Base-by-base conservation (phyloP, 139 green algal species). In the Marvania coccoides region DNA sequence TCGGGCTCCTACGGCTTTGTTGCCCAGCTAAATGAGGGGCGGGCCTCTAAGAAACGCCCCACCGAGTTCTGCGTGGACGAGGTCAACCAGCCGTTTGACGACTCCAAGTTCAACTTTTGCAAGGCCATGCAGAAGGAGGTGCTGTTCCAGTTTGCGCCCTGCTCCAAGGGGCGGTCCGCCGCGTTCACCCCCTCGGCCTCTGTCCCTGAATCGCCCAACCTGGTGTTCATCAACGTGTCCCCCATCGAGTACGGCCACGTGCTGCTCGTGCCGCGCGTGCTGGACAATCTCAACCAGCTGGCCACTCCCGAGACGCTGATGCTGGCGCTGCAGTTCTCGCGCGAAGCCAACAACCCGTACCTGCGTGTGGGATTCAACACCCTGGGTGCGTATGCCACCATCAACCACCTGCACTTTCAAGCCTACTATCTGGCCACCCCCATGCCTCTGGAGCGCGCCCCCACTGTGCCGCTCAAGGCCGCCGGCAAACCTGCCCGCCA, bases 371-470 rank as follows among this genome's bases (percentile, higher is more conserved):
- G 90, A 38, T 99, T 90, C 84, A 99, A 99, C 77, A 93, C 83
- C 0, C 81, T 99, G 45, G 94, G 94, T 24, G 94, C 94, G 4
- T 99, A 94, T 55, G 94, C 85, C 47, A 98, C 94, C 45, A 95
- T 99, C 81, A 99, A 99, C 83, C 94, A 99, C 70, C 85, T 99
- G 48, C 94, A 99, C 81, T 99, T 98, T 78, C 94, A 99, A 85
- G 87, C 87, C 14, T 63, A 70, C 65, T 95, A 94, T 73, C 75
- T 97, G 29, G 62, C 74, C 6, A 60, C 72, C 0, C 74, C 86
- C 2, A 88, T 97, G 62, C 85, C 94, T 10, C 82, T 92, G 10
- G 94, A 99, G 81, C 73, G 82, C 5, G 92, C 87, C 0, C 75
- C 87, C 24, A 90, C 82, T 2, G 69, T 63, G 2, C 75, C 71